Base-by-base conservation (phyloP, 495 filamentous ascomycete species). In the Bombardia bombarda region DNA sequence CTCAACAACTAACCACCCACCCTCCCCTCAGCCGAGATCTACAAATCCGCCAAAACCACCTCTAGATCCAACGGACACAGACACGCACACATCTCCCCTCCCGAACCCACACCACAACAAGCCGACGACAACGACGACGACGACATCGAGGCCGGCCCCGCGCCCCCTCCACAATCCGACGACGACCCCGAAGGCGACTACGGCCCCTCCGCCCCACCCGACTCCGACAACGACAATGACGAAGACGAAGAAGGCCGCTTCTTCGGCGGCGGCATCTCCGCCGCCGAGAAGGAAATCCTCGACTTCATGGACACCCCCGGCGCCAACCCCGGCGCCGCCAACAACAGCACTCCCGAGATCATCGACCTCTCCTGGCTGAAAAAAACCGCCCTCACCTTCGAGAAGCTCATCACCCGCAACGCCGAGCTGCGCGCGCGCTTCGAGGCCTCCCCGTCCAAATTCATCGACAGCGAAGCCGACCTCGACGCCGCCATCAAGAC, bases 331-430 rank as follows among this genome's bases (percentile, higher is more conserved):
- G 46, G 47, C 18, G 72, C 77, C 28, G n/a, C n/a, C n/a, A n/a
- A n/a, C n/a, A 58, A 62, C 17, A 59, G 69, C 43, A 63, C 55
- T 45, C 68, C 76, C 1, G 88, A 94, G 60, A 89, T 84, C 56
- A 86, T 94, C 43, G 87, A 97, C 63, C 56, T 64, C 10, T 66
- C 84, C 1, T 97, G 93, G 93, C 65, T 97, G 21, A 77, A 87
- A 43, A 82, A 81, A 32, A 80, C 84, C 32, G 84, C 85, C 0
- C 66, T 95, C 17, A 84, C 78, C 51, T 95, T 99, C 55, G 90
- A 96, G 64, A 90, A 82, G 68, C 84, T 80, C 54, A 93, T 97
- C 55, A 81, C 73, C 10, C 89, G 86, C 66, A 99, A 99, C 55
- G 80, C 90, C n/a, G 87, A 95, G 59, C 68, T 94, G 51, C 80